Percentiles rank a stretch among this genome's conserved stretches.
Evolutionary conservation across 805 yeast species (phyloP).

Genomic region (Candida caryicola): DNA sequence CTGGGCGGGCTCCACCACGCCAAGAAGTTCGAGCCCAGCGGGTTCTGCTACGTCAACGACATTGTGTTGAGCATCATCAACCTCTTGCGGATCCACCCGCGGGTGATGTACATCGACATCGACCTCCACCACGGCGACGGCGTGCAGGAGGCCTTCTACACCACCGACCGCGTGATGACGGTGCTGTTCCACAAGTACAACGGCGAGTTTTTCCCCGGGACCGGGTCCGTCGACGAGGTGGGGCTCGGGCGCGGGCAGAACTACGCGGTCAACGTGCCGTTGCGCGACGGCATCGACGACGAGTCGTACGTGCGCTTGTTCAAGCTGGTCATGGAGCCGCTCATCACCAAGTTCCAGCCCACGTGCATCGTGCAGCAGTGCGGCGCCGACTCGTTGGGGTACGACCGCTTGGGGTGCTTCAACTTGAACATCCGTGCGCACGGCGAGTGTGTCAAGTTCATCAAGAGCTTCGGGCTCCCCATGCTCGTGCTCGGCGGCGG

Average conservation of each 20-base stretch:
- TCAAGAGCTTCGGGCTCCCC: constrained; percentile 87
- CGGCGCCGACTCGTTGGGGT: constrained; percentile 94
- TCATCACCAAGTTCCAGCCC: constrained; percentile 88
- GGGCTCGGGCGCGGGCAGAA: constrained; percentile 90
- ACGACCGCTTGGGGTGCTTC: constrained; percentile 92
- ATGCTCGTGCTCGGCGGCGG: constrained; percentile 95
- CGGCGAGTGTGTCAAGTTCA: constrained; percentile 90
- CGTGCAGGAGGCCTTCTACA: constrained; percentile 94
- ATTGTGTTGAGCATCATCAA: constrained; percentile 87
- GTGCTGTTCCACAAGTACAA: constrained; percentile 90
- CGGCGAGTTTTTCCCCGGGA: constrained; percentile 96
- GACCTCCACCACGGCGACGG: constrained; percentile 98
- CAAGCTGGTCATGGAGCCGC: constrained; percentile 86
- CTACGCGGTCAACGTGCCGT: constrained; percentile 86
- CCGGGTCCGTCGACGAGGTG: constrained; percentile 85
- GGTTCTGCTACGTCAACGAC: constrained; percentile 93
- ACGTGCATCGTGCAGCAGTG: constrained; percentile 93
- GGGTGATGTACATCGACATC: constrained; percentile 90
- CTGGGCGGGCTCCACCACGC: constrained; percentile 98
- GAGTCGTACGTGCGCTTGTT: constrained; percentile 72
- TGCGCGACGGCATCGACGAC: constrained; percentile 94
- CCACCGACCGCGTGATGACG: constrained; percentile 95
- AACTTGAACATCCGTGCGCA: constrained; percentile 89
- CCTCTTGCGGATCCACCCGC: constrained; percentile 80
- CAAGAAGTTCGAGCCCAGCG: constrained; percentile 89